These are phyloP conservation scores for Cryptococcus maquisensis DNA, from an alignment of 1,284 basidiomycete genomes.

Conservation along the genomic window DNA sequence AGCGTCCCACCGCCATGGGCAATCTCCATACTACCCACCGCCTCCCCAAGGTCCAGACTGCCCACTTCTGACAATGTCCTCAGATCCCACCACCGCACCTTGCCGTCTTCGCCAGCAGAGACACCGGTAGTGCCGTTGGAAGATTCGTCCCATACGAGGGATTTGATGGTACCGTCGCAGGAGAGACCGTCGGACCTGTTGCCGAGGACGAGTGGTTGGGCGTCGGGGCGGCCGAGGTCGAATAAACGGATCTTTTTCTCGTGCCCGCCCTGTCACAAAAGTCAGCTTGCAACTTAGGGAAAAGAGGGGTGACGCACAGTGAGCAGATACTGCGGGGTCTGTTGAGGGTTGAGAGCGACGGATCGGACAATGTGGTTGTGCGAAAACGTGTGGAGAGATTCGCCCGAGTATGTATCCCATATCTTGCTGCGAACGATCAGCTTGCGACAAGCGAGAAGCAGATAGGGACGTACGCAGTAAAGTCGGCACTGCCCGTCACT, in stretches of 20 bases:
- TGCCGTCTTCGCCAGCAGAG: constrained; percentile 85
- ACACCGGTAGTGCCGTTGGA: constrained; percentile 69
- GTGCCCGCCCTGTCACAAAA: constrained; percentile 69
- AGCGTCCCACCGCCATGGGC: constrained; percentile 78
- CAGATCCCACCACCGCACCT: constrained; percentile 98
- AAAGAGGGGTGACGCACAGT: constrained; percentile 30
- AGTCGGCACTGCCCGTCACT: constrained; percentile 92
- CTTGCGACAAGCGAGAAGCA: background rate
- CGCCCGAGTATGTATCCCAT: constrained; percentile 93
- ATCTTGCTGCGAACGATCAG: constrained; percentile 64
- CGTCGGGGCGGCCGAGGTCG: constrained; percentile 74
- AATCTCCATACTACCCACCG: constrained; percentile 91
- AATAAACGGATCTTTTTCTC: constrained; percentile 97
- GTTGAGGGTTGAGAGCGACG: constrained; percentile 63
- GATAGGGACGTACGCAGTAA: constrained; percentile 71
- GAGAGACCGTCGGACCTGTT: constrained; percentile 55
- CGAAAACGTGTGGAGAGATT: constrained; percentile 81
- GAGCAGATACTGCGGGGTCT: constrained; percentile 46
- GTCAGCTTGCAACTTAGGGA: background rate
- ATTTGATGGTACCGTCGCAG: constrained; percentile 87
- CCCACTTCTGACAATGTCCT: constrained; percentile 69
- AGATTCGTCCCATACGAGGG: constrained; percentile 80
- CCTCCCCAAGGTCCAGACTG: constrained; percentile 66
- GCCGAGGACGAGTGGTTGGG: constrained; percentile 73
- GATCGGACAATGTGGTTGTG: constrained; percentile 98